phyloP scores from a whole-genome alignment of 805 yeast genomes.

The Candida maris region DNA sequence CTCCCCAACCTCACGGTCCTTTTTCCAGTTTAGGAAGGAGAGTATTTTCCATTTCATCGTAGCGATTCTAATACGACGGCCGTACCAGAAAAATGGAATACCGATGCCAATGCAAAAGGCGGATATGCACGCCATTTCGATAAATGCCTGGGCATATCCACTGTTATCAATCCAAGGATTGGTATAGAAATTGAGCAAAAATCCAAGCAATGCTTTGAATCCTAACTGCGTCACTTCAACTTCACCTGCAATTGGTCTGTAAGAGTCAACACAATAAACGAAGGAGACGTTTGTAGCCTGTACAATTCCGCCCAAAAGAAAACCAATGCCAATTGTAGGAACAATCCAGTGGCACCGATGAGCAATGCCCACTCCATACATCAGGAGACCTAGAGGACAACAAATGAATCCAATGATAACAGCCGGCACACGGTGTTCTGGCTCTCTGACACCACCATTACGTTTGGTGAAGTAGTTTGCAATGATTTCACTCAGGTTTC shows the following conservation, averaged over 20 bases:
- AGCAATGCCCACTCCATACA: slow-evolving; percentile 7
- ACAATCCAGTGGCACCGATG: slow-evolving; percentile 7
- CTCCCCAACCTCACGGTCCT: slow-evolving; percentile 9
- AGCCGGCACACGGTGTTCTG: slow-evolving; percentile 9
- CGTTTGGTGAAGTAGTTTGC: slow-evolving; percentile 7
- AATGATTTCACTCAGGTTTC: slow-evolving; percentile 6
- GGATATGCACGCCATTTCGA: slow-evolving; percentile 10
- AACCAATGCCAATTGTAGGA: slow-evolving; percentile 7
- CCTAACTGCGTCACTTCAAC: slow-evolving; percentile 10
- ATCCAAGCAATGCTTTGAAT: slow-evolving; percentile 9
- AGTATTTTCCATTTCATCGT: slow-evolving; percentile 8
- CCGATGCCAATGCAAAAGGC: slow-evolving; percentile 7
- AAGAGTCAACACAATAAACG: slow-evolving; percentile 10
- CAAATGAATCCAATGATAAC: slow-evolving; percentile 4
- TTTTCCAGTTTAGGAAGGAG: slow-evolving; percentile 3
- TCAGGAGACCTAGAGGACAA: slow-evolving; percentile 6
- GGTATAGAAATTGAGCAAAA: slow-evolving; percentile 8
- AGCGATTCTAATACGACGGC: slow-evolving; percentile 7
- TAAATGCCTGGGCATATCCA: slow-evolving; percentile 4
- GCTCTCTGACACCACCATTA: slow-evolving; percentile 9
- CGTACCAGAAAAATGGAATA: slow-evolving; percentile 8
- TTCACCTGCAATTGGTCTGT: slow-evolving; percentile 11
- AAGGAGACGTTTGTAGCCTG: slow-evolving; percentile 10
- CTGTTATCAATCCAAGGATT: slow-evolving; percentile 8
- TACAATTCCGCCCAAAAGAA: slow-evolving; percentile 8